Evolutionary conservation across 1,139 yeast genomes (phyloP), one percentile per base, ranked within the genome.

Genomic region (Pichia sp.): DNA sequence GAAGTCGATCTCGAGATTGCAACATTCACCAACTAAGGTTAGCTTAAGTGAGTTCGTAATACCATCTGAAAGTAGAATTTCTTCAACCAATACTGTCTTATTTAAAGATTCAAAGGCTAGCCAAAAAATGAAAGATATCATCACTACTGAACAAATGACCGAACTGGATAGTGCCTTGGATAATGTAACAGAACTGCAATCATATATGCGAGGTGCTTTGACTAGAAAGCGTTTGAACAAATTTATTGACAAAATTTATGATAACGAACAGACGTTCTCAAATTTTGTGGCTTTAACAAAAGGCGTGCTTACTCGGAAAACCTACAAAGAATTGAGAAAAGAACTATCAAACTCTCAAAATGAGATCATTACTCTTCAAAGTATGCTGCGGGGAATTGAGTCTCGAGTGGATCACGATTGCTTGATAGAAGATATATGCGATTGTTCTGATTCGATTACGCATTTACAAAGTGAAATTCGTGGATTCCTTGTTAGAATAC

Each of bases 131-230:
- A 38, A 48, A 20, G 46, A 33, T 14, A 12, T 16, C 6, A 20
- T 55, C 24, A 45, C 54, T 4, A 16, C 46, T 5, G 46, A 52
- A 24, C 55, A 50, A 33, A 45, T 45, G 3, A 14, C 36, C 6
- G 20, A 52, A 4, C 33, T 55, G 3, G 20, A 48, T 4, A 9
- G 16, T 7, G 7, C 5, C 17, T 6, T n/a, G 2, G 44, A 49
- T 16, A 12, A 20, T 1, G 51, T 67, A 1, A 49, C 55, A 5
- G 80, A 75, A 31, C 65, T 83, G 1, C 89, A 84, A 63, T 72
- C 81, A 43, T 73, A 79, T 56, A 73, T 76, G 1, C 74, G 87
- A 58, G 88, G 85, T 33, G 83, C 78, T 1, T 62, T 76, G 3
- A 61, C 75, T 1, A 73, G 89, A 61, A 72, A 75, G 3, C 72